Percentiles rank a stretch among this genome's conserved stretches.
These are phyloP conservation scores for Pharnaceum exiguum DNA, from an alignment of 148 eudicot genomes.

Conservation along the genomic window DNA sequence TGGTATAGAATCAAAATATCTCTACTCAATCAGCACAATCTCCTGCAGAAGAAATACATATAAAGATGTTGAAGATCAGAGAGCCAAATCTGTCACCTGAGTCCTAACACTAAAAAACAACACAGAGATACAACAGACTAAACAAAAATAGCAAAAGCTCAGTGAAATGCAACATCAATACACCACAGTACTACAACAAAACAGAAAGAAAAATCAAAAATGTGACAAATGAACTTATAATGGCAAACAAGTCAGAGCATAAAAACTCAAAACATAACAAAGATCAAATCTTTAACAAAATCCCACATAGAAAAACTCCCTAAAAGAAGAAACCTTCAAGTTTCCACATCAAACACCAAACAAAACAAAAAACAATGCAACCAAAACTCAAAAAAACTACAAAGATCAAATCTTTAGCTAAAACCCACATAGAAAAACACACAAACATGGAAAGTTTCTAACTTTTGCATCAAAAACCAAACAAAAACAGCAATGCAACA, in stretches of 20 bases:
- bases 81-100: background rate
- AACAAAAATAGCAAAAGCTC: background rate
- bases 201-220: too few species aligned
- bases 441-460: background rate
- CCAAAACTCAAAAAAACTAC: conserved; percentile 1
- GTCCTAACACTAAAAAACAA: background rate
- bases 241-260: too few species aligned
- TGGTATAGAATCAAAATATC: background rate
- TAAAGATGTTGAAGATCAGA: conserved; percentile 5
- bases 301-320: background rate
- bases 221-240: too few species aligned
- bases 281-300: conserved; percentile 17
- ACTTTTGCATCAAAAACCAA: background rate
- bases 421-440: background rate
- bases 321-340: background rate
- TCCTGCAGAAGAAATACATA: conserved; percentile 11
- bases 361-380: background rate
- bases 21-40: background rate
- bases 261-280: conserved; percentile 7
- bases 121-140: background rate
- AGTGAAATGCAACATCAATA: too few species aligned
- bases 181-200: too few species aligned
- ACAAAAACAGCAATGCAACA: background rate
- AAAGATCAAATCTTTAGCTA: conserved; percentile 20
- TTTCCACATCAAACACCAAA: background rate